Evolutionary conservation across 2,329 filamentous ascomycete species (phyloP).

Genomic region (Fusarium proliferatum): DNA sequence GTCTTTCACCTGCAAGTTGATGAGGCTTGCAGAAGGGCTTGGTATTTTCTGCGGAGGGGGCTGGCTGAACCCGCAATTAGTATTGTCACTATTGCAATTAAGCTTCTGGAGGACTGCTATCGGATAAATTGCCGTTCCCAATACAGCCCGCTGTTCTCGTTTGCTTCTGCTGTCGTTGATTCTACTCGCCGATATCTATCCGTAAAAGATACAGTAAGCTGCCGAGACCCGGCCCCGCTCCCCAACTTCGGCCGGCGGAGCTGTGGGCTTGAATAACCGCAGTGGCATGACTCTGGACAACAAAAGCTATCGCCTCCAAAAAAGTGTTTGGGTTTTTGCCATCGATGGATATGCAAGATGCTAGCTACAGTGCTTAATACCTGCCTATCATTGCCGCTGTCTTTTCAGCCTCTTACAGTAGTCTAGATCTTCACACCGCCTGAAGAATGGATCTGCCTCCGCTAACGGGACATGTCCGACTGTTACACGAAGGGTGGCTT

Average conservation of each 20-base stretch:
- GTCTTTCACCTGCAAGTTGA: conserved; percentile 3
- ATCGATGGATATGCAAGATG: conserved; percentile 19
- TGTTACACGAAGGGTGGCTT: background rate
- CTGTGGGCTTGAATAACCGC: background rate
- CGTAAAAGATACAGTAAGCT: background rate
- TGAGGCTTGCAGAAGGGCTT: conserved; percentile 3
- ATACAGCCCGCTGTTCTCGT: background rate
- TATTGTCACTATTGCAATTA: conserved; percentile 3
- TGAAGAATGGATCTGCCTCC: conserved; percentile 36
- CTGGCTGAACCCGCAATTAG: conserved; percentile 28
- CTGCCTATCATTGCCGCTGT: conserved; percentile 6
- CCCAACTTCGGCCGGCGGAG: conserved; percentile 14
- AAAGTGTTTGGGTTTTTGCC: conserved; percentile 2
- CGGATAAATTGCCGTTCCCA: conserved; percentile 20
- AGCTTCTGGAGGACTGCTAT: conserved; percentile 11
- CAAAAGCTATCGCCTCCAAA: conserved; percentile 1
- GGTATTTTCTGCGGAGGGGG: conserved; percentile 10
- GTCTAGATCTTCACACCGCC: conserved; percentile 33
- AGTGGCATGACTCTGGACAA: conserved; percentile 28
- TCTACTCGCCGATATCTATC: conserved; percentile 5
- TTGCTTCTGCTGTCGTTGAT: background rate
- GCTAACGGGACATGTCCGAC: conserved; percentile 30
- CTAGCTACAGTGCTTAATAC: background rate
- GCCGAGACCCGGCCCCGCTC: conserved; percentile 25
- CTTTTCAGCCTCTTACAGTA: background rate